phyloP scores from a whole-genome alignment of 1,284 basidiomycete genomes.

The Cutaneotrichosporon cavernicola region DNA sequence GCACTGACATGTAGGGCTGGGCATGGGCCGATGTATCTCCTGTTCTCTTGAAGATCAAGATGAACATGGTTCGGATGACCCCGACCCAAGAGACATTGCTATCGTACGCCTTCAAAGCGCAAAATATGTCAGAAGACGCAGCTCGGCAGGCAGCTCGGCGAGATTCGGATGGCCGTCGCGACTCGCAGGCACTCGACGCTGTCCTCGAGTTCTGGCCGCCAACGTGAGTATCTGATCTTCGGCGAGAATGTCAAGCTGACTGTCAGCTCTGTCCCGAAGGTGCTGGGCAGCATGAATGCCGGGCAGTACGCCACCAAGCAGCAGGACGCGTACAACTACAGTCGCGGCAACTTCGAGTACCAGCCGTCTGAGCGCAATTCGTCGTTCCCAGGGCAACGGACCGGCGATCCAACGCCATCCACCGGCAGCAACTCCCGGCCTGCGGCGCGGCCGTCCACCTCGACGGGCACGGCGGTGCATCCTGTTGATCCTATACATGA shows the following conservation, averaged over 20 bases:
- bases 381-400: background rate
- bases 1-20: conserved; percentile 19
- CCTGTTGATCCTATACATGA: background rate
- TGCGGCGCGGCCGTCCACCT: background rate
- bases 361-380: background rate
- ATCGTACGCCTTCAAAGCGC: conserved; percentile 9
- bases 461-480: background rate
- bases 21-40: conserved; percentile 37
- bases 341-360: background rate
- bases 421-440: background rate
- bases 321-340: background rate
- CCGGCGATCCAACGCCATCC: background rate
- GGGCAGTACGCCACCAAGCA: background rate
- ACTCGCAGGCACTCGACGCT: conserved; percentile 8
- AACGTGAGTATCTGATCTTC: conserved; percentile 6
- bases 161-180: conserved; percentile 9
- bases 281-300: conserved; percentile 6
- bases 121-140: background rate
- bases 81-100: conserved; percentile 28
- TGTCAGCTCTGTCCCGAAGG: conserved; percentile 9
- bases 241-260: background rate
- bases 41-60: conserved; percentile 25
- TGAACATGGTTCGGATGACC: conserved; percentile 33
- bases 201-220: conserved; percentile 26
- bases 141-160: conserved; percentile 1